Percentiles rank a stretch among this genome's conserved stretches.
Conservation (phyloP, 345 rosid genomes). For the Acer campestre region DNA sequence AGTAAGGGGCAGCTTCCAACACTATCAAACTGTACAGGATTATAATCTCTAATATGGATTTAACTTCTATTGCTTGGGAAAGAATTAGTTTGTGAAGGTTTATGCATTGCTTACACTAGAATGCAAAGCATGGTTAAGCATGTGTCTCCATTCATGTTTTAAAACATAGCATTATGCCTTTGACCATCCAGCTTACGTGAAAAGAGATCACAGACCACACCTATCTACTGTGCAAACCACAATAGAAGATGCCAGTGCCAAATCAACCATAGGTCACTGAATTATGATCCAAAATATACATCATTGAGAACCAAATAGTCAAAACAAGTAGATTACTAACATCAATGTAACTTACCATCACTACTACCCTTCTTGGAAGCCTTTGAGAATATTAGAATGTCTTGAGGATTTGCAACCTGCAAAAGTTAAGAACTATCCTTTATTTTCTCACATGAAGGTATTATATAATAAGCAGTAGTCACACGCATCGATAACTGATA, state of each 20-base stretch:
- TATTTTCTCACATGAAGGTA: slow-evolving; percentile 8
- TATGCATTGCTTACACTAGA: not conserved
- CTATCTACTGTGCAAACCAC: not conserved
- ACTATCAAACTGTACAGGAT: not conserved
- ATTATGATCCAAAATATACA: not conserved
- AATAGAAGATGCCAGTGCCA: not conserved
- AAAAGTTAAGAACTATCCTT: slow-evolving; percentile 20
- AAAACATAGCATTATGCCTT: not conserved
- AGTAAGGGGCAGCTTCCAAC: not conserved
- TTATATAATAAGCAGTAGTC: slow-evolving; percentile 8
- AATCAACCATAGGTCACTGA: not conserved
- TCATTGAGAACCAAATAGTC: slow-evolving; percentile 3
- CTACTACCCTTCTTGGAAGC: slow-evolving; percentile 61
- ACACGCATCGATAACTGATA: slow-evolving; percentile 12
- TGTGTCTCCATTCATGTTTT: not conserved
- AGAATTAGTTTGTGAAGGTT: not conserved
- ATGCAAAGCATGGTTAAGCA: too few species aligned
- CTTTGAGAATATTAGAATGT: slow-evolving; percentile 94
- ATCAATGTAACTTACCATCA: slow-evolving; percentile 48
- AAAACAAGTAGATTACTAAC: slow-evolving; percentile 5
- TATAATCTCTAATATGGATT: not conserved
- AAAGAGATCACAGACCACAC: not conserved
- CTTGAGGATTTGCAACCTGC: slow-evolving; percentile 99
- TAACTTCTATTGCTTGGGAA: not conserved
- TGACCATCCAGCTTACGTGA: not conserved